Percentiles rank a stretch among this genome's conserved stretches.
These are phyloP conservation scores for Backusella tarrabulga DNA, from an alignment of 192 early-diverging fungal species.

Conservation along the genomic window DNA sequence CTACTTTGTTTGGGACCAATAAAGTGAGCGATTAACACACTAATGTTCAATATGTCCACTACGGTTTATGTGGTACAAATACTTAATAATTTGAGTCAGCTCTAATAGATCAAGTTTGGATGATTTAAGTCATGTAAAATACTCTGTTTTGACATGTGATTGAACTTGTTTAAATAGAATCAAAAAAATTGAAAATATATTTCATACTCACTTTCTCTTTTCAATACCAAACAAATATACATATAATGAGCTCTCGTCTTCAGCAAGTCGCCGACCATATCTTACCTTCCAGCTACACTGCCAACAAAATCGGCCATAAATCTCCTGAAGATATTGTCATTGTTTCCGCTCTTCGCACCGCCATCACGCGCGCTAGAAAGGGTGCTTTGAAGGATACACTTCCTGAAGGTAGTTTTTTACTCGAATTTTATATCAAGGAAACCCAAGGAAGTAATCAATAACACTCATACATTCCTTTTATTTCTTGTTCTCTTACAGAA, in stretches of 20 bases:
- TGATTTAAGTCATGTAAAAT: not conserved
- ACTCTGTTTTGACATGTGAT: not conserved
- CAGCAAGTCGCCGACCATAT: constrained; percentile 53
- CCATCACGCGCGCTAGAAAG: constrained; percentile 89
- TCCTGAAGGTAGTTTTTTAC: constrained; percentile 43
- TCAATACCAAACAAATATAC: not conserved
- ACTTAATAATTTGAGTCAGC: not conserved
- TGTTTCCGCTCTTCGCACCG: constrained; percentile 84
- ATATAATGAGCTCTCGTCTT: constrained; percentile 51
- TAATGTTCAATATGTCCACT: not conserved
- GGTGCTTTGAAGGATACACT: constrained; percentile 92
- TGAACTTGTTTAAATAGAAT: not conserved
- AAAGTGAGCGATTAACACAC: not conserved
- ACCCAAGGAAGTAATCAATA: not conserved
- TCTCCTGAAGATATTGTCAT: constrained; percentile 92
- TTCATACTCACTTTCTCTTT: not conserved
- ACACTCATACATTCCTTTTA: not conserved
- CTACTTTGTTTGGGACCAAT: not conserved
- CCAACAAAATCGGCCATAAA: constrained; percentile 70
- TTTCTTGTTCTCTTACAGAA: constrained; percentile 14
- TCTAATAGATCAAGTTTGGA: constrained; percentile 1
- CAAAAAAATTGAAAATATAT: not conserved
- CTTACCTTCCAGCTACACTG: constrained; percentile 38
- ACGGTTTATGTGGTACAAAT: not conserved
- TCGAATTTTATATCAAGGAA: not conserved